Conservation (phyloP, 2,329 filamentous ascomycete species). For the Colletotrichum sp. region DNA sequence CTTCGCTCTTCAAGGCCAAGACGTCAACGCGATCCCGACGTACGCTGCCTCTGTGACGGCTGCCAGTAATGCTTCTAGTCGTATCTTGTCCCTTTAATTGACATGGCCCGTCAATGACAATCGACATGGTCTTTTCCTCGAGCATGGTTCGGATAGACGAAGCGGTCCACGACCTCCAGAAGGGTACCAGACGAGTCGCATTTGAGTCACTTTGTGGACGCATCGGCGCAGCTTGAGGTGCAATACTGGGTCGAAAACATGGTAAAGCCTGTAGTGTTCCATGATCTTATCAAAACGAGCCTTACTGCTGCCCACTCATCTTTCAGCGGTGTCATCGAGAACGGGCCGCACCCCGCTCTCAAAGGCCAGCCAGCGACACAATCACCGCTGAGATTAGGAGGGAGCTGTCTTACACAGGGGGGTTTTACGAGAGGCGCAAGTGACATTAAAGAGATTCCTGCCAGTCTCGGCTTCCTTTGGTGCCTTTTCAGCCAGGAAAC, state of each 20-base stretch:
- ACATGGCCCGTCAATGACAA: slow-evolving; percentile 42
- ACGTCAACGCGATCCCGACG: slow-evolving; percentile 25
- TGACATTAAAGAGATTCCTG: slow-evolving; percentile 24
- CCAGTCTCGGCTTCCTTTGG: slow-evolving; percentile 18
- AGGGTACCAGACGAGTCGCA: slow-evolving; percentile 30
- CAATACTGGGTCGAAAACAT: slow-evolving; percentile 33
- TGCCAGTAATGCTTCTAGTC: slow-evolving; percentile 39
- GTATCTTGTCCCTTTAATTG: slow-evolving; percentile 44
- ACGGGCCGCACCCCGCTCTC: slow-evolving; percentile 43
- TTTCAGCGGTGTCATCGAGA: slow-evolving; percentile 29
- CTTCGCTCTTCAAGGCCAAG: slow-evolving; percentile 25
- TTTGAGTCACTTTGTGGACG: too few relatives aligned
- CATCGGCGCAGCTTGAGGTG: not conserved
- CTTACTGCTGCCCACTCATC: not conserved
- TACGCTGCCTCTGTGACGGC: slow-evolving; percentile 35
- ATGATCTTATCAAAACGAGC: not conserved
- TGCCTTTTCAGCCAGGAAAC: slow-evolving; percentile 12
- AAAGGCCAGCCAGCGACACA: slow-evolving; percentile 38
- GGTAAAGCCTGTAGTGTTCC: slow-evolving; percentile 1
- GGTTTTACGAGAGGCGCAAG: slow-evolving; percentile 22
- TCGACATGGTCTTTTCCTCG: slow-evolving; percentile 51
- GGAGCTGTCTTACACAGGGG: slow-evolving; percentile 25
- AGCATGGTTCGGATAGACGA: slow-evolving; percentile 45
- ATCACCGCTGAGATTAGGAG: slow-evolving; percentile 11
- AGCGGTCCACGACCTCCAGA: slow-evolving; percentile 38